Evolutionary conservation across 768 basidiomycete genomes (phyloP).

Genomic region (Podaxis rugospora): DNA sequence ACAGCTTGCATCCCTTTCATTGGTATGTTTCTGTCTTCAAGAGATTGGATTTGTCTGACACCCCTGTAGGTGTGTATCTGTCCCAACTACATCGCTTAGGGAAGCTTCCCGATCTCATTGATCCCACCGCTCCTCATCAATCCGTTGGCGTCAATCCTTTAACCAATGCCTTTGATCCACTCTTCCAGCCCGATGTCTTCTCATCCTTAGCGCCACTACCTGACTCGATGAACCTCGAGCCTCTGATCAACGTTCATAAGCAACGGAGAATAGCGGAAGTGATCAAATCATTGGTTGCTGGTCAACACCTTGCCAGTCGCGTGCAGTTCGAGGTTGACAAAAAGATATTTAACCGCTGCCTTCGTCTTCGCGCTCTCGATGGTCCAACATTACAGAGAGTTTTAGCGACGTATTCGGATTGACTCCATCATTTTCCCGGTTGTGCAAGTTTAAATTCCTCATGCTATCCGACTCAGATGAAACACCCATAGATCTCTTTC

Average conservation of each 20-base stretch:
- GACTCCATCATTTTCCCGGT: not conserved
- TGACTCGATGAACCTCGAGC: conserved; percentile 74
- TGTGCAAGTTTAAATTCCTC: not conserved
- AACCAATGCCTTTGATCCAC: conserved; percentile 61
- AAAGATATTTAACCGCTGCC: conserved; percentile 71
- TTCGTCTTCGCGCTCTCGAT: conserved; percentile 66
- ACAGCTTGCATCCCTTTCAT: conserved; percentile 79
- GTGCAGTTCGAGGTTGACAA: conserved; percentile 69
- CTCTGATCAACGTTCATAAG: conserved; percentile 86
- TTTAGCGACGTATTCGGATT: conserved; percentile 18
- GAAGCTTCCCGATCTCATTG: conserved; percentile 74
- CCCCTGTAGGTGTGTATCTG: conserved; percentile 63
- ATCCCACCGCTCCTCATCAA: conserved; percentile 75
- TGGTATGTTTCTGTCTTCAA: conserved; percentile 38
- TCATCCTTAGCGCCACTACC: conserved; percentile 68
- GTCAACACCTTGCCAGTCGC: conserved; percentile 76
- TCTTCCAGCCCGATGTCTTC: conserved; percentile 78
- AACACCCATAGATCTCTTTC: conserved; percentile 1
- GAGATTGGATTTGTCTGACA: not conserved
- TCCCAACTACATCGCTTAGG: conserved; percentile 63
- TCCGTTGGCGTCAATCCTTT: conserved; percentile 59
- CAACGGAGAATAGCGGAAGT: conserved; percentile 78
- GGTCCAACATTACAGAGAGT: conserved; percentile 45
- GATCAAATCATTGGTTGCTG: conserved; percentile 76
- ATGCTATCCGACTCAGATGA: not conserved